Base-by-base conservation (phyloP, 805 yeast genomes). In the Candida berthetii region DNA sequence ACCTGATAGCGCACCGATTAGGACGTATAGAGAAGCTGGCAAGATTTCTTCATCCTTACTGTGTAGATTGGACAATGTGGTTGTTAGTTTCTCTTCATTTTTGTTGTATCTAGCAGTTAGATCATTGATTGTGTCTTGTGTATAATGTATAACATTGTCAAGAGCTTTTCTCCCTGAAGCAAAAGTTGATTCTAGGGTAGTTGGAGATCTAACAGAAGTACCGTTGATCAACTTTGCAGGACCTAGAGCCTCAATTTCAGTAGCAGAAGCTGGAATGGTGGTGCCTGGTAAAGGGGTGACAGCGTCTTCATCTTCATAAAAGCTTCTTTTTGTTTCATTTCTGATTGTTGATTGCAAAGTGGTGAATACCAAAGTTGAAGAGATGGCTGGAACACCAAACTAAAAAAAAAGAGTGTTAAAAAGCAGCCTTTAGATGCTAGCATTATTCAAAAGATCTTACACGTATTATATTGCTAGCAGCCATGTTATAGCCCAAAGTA, bases 1-100 rank as follows among this genome's bases (percentile, higher is more conserved):
- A 31, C 96, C 96, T 7, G 87, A 65, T 41, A 88, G 68, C 2
- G 78, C 72, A 13, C 87, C 89, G 24, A 86, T 74, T 9, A 78
- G 56, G 32, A 88, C 69, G 57, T 85, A 88, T 25, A 85, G 61
- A 3, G 80, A 62, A 47, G 82, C 83, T 13, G 96, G 93, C 38
- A 84, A 68, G 39, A 86, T 61, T 38, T 78, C 85, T 64, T 88
- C 96, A 34, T 70, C 62, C 50, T 67, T 76, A 45, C 75, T 69
- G 58, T 82, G 88, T 49, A 88, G 69, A 14, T 69, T 69, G 22
- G 89, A 70, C 10, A 85, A 60, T 1, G 91, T 81, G 25, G 69
- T 58, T 8, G 85, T 73, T 39, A 85, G 78, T 42, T 71, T 65
- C 53, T 81, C 73, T 64, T 87, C 96, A 4, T 74, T 71, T 19